These are phyloP conservation scores for Dactylellina parvicollis DNA, from an alignment of 2,329 filamentous ascomycete species.

Conservation along the genomic window DNA sequence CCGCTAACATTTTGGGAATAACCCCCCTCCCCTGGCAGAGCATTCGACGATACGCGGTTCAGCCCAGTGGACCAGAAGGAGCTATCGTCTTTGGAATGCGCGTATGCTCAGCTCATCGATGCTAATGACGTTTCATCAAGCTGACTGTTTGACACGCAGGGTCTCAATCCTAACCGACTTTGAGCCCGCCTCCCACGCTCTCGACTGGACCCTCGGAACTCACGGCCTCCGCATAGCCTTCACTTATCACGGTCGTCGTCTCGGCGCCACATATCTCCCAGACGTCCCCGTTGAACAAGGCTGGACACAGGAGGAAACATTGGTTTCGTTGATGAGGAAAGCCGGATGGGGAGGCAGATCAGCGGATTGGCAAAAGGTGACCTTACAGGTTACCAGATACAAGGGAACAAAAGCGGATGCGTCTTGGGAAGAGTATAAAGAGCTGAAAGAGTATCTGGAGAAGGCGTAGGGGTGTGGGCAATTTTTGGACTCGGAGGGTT, in stretches of 20 bases:
- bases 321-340: conserved; percentile 91
- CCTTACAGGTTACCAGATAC: conserved; percentile 82
- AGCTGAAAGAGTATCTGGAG: conserved; percentile 79
- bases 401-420: conserved; percentile 82
- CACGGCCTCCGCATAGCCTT: conserved; percentile 92
- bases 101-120: conserved; percentile 25
- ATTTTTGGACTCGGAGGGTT: neutral
- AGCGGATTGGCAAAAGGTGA: conserved; percentile 78
- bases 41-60: conserved; percentile 73
- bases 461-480: conserved; percentile 7
- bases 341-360: conserved; percentile 82
- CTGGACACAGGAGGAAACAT: conserved; percentile 91
- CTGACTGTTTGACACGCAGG: too few species aligned
- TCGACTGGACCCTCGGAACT: conserved; percentile 86
- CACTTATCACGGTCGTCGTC: conserved; percentile 74
- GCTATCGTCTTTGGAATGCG: conserved; percentile 67
- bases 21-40: too few species aligned
- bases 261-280: conserved; percentile 89
- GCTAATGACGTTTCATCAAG: too few species aligned
- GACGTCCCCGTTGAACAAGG: conserved; percentile 92
- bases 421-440: conserved; percentile 77
- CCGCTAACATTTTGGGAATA: neutral
- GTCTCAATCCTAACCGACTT: conserved; percentile 89
- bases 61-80: conserved; percentile 67
- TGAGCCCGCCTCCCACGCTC: conserved; percentile 74